Evolutionary conservation across 1,284 basidiomycete species (phyloP).

Genomic region (Leucoagaricus sp.): DNA sequence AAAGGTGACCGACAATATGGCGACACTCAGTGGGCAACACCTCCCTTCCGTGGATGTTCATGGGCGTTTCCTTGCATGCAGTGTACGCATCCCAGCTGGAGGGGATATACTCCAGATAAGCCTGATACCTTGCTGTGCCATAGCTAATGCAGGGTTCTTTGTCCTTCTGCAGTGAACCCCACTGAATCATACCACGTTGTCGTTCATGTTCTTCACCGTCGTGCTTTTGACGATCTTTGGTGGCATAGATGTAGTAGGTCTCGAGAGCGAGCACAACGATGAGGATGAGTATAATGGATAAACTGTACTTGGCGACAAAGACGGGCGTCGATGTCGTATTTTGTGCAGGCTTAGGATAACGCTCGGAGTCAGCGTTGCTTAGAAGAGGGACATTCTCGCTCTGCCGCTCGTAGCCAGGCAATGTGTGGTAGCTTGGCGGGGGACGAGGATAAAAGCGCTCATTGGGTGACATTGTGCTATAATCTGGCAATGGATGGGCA

Average conservation of each 20-base stretch:
- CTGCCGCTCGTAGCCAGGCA: not conserved
- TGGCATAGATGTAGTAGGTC: not conserved
- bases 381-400: not conserved
- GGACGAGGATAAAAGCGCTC: not conserved
- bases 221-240: not conserved
- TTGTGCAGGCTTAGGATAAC: no score
- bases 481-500: not conserved
- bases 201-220: not conserved
- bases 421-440: not conserved
- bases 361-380: no score
- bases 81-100: not conserved
- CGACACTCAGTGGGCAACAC: slow-evolving; percentile 5
- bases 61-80: slow-evolving; percentile 3
- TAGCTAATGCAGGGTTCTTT: slow-evolving; percentile 2
- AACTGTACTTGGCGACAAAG: no score
- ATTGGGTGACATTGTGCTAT: not conserved
- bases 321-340: no score
- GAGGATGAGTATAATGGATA: not conserved
- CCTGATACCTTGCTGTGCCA: slow-evolving; percentile 5
- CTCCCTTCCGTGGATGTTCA: slow-evolving; percentile 5
- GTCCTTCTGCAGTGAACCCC: slow-evolving; percentile 3
- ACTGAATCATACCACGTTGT: not conserved
- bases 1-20: not conserved
- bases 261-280: not conserved
- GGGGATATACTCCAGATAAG: slow-evolving; percentile 5